Percentiles rank a stretch among this genome's conserved stretches.
These are phyloP conservation scores for Termitomyces titanicus DNA, from an alignment of 768 basidiomycete genomes.

Conservation along the genomic window DNA sequence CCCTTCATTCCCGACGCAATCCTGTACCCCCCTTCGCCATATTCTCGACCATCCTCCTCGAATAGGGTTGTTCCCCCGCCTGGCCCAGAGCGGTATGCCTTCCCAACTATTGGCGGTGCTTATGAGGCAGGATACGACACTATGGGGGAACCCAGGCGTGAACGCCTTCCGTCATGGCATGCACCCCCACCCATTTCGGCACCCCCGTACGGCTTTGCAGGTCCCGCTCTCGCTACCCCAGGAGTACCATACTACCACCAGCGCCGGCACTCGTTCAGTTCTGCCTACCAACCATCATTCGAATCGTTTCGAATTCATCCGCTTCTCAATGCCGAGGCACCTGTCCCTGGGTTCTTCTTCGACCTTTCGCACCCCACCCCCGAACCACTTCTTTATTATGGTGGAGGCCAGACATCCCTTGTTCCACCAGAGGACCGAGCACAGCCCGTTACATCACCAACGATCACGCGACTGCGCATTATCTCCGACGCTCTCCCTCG, in stretches of 20 bases:
- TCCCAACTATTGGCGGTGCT: background rate
- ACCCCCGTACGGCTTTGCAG: background rate
- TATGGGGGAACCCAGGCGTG: background rate
- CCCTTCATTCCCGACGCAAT: conserved; percentile 12
- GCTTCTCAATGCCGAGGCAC: conserved; percentile 48
- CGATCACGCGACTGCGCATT: conserved; percentile 52
- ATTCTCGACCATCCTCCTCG: conserved; percentile 2
- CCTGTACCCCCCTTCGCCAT: conserved; percentile 7
- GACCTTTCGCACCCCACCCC: conserved; percentile 51
- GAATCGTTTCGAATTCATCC: conserved; percentile 37
- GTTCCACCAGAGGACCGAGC: conserved; percentile 43
- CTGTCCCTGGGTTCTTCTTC: conserved; percentile 45
- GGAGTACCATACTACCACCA: background rate
- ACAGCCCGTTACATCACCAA: conserved; percentile 55
- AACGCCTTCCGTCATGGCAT: conserved; percentile 9
- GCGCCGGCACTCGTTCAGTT: conserved; percentile 12
- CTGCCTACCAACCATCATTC: background rate
- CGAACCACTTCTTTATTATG: conserved; percentile 37
- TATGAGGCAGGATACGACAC: background rate
- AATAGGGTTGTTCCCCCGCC: background rate
- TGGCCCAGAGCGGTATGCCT: background rate
- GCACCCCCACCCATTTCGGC: background rate
- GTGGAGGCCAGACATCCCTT: conserved; percentile 31
- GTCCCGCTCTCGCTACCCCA: background rate
- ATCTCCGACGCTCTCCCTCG: conserved; percentile 47